Base-by-base conservation (phyloP, 352 stramenopile genomes). In the Aphanomyces astaci region DNA sequence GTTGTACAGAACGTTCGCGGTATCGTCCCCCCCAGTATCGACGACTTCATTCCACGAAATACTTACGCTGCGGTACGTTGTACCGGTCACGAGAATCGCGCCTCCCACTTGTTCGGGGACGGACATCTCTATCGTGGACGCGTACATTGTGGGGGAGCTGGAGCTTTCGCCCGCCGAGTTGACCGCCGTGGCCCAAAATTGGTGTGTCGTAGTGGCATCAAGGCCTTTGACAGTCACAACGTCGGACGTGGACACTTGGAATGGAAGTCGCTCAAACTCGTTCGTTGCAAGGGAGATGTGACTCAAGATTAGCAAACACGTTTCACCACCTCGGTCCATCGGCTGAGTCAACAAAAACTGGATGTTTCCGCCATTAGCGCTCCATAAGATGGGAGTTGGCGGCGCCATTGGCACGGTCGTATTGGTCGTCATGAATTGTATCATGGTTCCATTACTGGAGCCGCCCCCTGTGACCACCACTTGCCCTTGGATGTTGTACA, bases 151-250 rank as follows among this genome's bases (percentile, higher is more conserved):
- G 17, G 59, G 36, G 2, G 28, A 52, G 30, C 15, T 9, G 5
- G 11, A 11, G 59, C 59, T 54, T 24, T 66, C 33, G 22, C 59
- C 59, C 3, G 46, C 59, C 2, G 59, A 15, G 28, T 66, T 66
- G 28, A 43, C 5, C 19, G 59, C 32, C 3, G 59, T 66, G 11
- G 59, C 54, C 59, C 59, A 66, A 43, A 66, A 66, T 22, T 66
- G 59, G 19, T 66, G 43, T 4, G 22, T 4, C 31, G 27, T 52
- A 4, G 24, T 36, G 40, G 59, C 59, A 30, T 30, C 1, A 4
- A 66, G 30, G 11, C 59, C 36, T 2, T 15, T 54, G 25, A 66
- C 27, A 1, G 19, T 54, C 10, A 54, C 59, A 5, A n/a, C 4
- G 1, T 32, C 13, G 28, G 59, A 22, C 33, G 5, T n/a, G 4